A percentile compares a stretch with the other conserved stretches of the same genome.
Evolutionary conservation across 306 rosid genomes (phyloP).

Genomic region (Prunus padus): DNA sequence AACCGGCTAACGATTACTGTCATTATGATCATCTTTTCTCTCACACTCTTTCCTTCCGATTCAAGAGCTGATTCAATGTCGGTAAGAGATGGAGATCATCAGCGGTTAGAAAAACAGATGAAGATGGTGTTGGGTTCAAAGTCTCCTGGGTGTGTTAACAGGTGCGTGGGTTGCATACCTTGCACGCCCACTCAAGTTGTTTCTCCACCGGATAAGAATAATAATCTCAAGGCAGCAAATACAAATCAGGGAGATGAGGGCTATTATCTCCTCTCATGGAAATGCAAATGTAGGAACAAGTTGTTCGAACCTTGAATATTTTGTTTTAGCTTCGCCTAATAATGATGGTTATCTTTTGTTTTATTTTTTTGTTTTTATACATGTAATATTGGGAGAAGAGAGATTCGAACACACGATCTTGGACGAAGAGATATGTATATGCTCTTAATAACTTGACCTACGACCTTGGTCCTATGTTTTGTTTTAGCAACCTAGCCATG

Average conservation of each 20-base stretch:
- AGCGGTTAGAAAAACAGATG: conserved; percentile 36
- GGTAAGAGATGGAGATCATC: conserved; percentile 22
- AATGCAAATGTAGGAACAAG: conserved; percentile 88
- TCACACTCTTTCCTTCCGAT: conserved; percentile 48
- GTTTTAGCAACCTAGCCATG: no score
- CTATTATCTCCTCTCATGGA: conserved; percentile 88
- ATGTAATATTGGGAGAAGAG: no score
- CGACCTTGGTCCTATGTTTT: no score
- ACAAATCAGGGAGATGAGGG: conserved; percentile 49
- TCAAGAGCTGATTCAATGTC: conserved; percentile 48
- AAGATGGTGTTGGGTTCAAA: conserved; percentile 72
- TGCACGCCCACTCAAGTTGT: conserved; percentile 68
- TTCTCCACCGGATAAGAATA: conserved; percentile 44
- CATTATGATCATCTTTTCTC: conserved; percentile 43
- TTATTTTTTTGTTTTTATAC: no score
- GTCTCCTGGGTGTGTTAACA: conserved; percentile 77
- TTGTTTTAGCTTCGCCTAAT: not conserved
- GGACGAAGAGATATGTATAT: no score
- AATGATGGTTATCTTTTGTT: no score
- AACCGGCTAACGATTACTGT: conserved; percentile 35
- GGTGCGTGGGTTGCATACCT: conserved; percentile 74
- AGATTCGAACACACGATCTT: no score
- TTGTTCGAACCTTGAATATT: conserved; percentile 62
- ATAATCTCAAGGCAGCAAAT: conserved; percentile 24
- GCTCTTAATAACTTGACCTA: no score